Evolutionary conservation across 1,284 basidiomycete genomes (phyloP).

Genomic region (Heliocybe sulcata): DNA sequence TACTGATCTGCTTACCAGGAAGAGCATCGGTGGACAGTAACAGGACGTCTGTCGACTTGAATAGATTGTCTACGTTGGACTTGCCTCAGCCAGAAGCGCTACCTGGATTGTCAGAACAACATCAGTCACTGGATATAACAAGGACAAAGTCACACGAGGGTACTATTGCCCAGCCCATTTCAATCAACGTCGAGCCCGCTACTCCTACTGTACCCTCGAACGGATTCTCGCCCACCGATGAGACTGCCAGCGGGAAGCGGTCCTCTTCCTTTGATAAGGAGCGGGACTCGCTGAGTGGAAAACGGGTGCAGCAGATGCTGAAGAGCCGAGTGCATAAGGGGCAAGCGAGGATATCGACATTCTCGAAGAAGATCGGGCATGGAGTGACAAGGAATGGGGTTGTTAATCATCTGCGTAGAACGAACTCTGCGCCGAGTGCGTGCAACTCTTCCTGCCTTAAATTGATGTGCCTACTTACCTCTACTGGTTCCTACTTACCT

Average conservation of each 20-base stretch:
- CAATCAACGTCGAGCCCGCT: not conserved
- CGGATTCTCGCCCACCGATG: not conserved
- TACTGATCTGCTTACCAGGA: not conserved
- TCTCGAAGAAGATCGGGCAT: slow-evolving; percentile 68
- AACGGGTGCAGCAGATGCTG: slow-evolving; percentile 67
- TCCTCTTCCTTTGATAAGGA: slow-evolving; percentile 9
- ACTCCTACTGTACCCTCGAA: not conserved
- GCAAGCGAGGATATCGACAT: slow-evolving; percentile 63
- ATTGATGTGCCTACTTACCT: not conserved
- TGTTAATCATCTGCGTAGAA: slow-evolving; percentile 36
- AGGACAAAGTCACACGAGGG: not conserved
- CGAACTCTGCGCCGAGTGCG: slow-evolving; percentile 62
- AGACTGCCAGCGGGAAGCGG: slow-evolving; percentile 11
- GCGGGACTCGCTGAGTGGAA: slow-evolving; percentile 36
- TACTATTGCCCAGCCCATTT: not conserved
- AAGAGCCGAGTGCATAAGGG: slow-evolving; percentile 68
- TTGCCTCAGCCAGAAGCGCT: not conserved
- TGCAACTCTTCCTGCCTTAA: slow-evolving; percentile 8
- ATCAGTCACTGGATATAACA: not conserved
- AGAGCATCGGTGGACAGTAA: not conserved
- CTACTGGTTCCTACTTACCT: no score
- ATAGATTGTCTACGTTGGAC: slow-evolving; percentile 13
- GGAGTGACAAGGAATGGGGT: slow-evolving; percentile 51
- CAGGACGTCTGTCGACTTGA: slow-evolving; percentile 22
- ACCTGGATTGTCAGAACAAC: not conserved